phyloP scores from a whole-genome alignment of 2,329 filamentous ascomycete genomes.

The Colletotrichum melonis region DNA sequence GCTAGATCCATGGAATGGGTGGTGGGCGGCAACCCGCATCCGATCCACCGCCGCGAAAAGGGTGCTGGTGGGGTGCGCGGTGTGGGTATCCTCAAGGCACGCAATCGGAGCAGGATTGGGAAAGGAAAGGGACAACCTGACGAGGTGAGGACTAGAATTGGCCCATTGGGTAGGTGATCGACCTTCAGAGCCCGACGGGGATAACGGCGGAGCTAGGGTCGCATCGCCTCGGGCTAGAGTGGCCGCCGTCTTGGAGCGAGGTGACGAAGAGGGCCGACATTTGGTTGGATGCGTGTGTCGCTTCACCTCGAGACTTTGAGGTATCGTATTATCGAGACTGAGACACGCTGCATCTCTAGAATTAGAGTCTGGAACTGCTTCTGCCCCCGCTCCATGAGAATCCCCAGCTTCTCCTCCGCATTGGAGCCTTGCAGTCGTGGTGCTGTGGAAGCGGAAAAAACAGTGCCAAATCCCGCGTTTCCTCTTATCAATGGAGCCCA shows the following conservation, averaged over 20 bases:
- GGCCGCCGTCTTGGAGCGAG: not conserved
- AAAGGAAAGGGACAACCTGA: not conserved
- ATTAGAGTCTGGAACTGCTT: not conserved
- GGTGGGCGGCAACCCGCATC: conserved; percentile 26
- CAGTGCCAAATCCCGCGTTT: conserved; percentile 3
- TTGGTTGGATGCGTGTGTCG: not conserved
- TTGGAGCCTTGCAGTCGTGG: not conserved
- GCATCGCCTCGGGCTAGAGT: conserved; percentile 23
- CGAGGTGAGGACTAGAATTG: not conserved
- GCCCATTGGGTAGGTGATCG: conserved; percentile 5
- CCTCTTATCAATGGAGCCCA: conserved; percentile 16
- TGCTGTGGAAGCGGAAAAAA: not conserved
- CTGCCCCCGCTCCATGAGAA: not conserved
- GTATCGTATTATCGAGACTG: not conserved
- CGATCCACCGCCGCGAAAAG: conserved; percentile 27
- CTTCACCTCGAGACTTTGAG: too few relatives aligned
- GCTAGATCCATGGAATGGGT: not conserved
- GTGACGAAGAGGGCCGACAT: not conserved
- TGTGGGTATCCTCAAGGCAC: conserved; percentile 26
- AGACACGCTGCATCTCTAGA: not conserved
- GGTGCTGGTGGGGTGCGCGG: conserved; percentile 7
- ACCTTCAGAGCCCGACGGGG: conserved; percentile 2
- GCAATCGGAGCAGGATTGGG: conserved; percentile 24
- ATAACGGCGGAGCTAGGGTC: conserved; percentile 19
- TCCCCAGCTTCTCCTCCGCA: not conserved